These are phyloP conservation scores for Prunus kanzakura DNA, from an alignment of 306 rosid species.

Conservation along the genomic window DNA sequence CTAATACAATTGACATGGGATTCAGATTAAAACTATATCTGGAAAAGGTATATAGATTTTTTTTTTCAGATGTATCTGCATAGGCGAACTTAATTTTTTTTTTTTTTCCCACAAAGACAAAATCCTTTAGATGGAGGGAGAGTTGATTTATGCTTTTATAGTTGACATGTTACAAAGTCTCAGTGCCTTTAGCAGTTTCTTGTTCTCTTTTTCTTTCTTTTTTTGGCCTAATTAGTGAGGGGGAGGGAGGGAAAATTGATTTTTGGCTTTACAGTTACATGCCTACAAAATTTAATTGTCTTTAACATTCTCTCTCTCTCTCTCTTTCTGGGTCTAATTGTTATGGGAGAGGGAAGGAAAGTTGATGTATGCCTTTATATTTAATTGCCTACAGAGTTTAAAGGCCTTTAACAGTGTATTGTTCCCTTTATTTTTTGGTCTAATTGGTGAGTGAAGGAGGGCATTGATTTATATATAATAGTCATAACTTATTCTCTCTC, in stretches of 20 bases:
- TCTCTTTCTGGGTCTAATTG: background rate
- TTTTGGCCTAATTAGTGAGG: background rate
- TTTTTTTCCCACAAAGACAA: background rate
- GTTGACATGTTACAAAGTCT: too few species aligned
- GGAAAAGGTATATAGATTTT: conserved; percentile 66
- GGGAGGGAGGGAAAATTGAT: background rate
- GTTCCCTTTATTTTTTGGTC: too few species aligned
- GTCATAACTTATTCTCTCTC: background rate
- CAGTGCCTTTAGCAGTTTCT: too few species aligned
- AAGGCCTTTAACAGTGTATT: too few species aligned
- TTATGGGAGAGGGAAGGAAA: background rate
- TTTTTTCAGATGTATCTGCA: conserved; percentile 10
- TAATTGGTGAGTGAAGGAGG: too few species aligned
- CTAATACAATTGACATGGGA: conserved; percentile 77
- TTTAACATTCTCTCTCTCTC: background rate
- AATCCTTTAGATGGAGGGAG: background rate
- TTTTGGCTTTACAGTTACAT: background rate
- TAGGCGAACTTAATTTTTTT: background rate
- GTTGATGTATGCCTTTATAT: too few species aligned
- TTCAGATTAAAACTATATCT: conserved; percentile 75
- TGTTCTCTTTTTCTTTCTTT: background rate
- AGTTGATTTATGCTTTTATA: too few species aligned
- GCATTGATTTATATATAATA: background rate
- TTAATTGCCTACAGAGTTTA: too few species aligned
- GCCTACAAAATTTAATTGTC: background rate